These are phyloP conservation scores for Dichotomocladium elegans DNA, from an alignment of 371 early-diverging fungal species.

Conservation along the genomic window DNA sequence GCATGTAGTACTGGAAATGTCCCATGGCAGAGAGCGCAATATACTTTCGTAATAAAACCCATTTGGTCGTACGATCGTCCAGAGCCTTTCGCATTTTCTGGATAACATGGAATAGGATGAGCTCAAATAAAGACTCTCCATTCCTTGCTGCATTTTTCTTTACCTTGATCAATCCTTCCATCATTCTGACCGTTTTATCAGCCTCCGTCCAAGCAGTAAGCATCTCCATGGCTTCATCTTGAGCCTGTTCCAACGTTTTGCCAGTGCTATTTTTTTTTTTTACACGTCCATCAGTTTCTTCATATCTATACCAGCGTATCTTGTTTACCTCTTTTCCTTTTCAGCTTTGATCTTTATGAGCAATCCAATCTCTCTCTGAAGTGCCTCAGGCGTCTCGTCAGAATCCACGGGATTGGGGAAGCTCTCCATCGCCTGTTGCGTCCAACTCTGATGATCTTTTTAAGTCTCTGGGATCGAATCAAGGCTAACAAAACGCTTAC, in stretches of 20 bases:
- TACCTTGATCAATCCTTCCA: constrained; percentile 51
- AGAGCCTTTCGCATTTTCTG: constrained; percentile 56
- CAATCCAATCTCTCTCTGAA: constrained; percentile 60
- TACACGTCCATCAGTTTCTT: neutral
- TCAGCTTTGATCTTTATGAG: constrained; percentile 52
- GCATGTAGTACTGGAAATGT: constrained; percentile 71
- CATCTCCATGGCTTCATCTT: constrained; percentile 44
- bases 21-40: constrained; percentile 73
- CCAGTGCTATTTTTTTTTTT: constrained; percentile 35
- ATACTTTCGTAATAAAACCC: constrained; percentile 64
- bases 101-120: neutral
- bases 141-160: neutral
- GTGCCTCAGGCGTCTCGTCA: constrained; percentile 32
- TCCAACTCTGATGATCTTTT: constrained; percentile 30
- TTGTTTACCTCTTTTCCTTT: constrained; percentile 39
- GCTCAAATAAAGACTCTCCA: neutral
- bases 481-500: constrained; percentile 3
- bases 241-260: constrained; percentile 35
- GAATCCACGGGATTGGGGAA: constrained; percentile 66
- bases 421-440: constrained; percentile 46
- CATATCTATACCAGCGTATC: neutral
- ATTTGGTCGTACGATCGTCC: constrained; percentile 55
- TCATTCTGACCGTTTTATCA: constrained; percentile 41
- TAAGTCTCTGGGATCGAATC: too few relatives aligned
- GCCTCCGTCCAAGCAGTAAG: constrained; percentile 54